These are phyloP conservation scores for Discostella stelligera DNA, from an alignment of 352 stramenopile species.

Conservation along the genomic window DNA sequence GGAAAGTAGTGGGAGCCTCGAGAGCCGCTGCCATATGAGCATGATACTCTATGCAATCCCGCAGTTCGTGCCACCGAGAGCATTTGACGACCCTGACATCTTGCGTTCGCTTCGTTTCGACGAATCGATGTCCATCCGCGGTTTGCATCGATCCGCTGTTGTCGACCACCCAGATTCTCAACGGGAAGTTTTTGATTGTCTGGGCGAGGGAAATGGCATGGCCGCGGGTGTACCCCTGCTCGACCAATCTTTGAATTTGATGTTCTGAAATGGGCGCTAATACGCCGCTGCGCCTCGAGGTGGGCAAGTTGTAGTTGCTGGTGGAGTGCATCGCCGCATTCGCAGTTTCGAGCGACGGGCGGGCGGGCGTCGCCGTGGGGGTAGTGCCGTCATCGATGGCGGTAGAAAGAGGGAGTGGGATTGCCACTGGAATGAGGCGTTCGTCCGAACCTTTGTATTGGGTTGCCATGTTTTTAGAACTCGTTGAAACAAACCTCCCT, in stretches of 20 bases:
- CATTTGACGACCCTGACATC: conserved; percentile 68
- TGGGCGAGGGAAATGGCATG: conserved; percentile 54
- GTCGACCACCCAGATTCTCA: conserved; percentile 81
- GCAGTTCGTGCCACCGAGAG: conserved; percentile 78
- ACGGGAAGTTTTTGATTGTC: conserved; percentile 61
- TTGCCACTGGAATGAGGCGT: conserved; percentile 18
- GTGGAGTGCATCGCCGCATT: conserved; percentile 5
- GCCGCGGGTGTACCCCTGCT: conserved; percentile 67
- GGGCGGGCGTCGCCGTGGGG: conserved; percentile 6
- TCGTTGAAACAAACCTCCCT: no score
- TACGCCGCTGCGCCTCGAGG: conserved; percentile 13
- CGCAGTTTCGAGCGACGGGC: conserved; percentile 16
- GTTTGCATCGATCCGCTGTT: conserved; percentile 77
- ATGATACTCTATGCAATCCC: conserved; percentile 76
- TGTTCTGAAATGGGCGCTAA: conserved; percentile 21
- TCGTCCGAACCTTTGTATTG: conserved; percentile 9
- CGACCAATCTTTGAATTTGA: conserved; percentile 35
- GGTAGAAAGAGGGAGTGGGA: conserved; percentile 8
- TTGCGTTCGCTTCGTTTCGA: conserved; percentile 46
- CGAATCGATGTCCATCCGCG: conserved; percentile 74
- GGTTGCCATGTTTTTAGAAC: not conserved
- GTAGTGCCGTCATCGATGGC: not conserved
- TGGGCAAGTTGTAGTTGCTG: conserved; percentile 43
- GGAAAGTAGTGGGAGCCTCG: conserved; percentile 69
- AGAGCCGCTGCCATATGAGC: conserved; percentile 63